Evolutionary conservation across 805 yeast genomes (phyloP).

Genomic region (Candida insectorum): DNA sequence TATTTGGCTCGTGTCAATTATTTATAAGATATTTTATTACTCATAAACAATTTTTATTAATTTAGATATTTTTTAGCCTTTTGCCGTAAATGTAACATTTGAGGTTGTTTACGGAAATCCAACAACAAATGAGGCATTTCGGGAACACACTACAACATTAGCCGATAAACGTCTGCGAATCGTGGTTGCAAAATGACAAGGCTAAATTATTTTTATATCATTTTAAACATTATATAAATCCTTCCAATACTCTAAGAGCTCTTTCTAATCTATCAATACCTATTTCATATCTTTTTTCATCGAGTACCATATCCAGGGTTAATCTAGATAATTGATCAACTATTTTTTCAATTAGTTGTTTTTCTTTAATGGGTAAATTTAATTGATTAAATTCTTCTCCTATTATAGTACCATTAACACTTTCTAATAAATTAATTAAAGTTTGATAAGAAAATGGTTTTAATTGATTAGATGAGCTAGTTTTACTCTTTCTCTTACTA

Average conservation of each 20-base stretch:
- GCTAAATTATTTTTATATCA: no score
- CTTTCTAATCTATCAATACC: conserved; percentile 76
- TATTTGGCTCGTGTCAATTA: no score
- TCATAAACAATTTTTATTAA: no score
- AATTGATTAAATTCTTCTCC: conserved; percentile 72
- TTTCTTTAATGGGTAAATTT: conserved; percentile 72
- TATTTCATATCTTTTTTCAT: conserved; percentile 74
- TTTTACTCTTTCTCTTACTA: conserved; percentile 9
- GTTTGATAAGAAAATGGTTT: conserved; percentile 43
- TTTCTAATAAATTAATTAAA: conserved; percentile 49
- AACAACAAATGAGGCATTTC: no score
- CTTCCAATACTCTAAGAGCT: conserved; percentile 85
- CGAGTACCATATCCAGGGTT: conserved; percentile 87
- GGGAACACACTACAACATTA: no score
- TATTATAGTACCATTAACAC: conserved; percentile 58
- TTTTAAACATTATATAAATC: conserved; percentile 42
- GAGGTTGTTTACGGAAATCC: no score
- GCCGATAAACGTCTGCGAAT: no score
- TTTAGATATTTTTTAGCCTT: no score
- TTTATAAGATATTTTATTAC: no score
- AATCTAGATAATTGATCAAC: conserved; percentile 81
- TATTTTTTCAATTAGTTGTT: conserved; percentile 75
- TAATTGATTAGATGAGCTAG: conserved; percentile 11
- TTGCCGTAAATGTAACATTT: no score
- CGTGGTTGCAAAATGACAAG: no score